Evolutionary conservation across 805 yeast genomes (phyloP).

Genomic region (Cyberlindnera xishuangbannaensis): DNA sequence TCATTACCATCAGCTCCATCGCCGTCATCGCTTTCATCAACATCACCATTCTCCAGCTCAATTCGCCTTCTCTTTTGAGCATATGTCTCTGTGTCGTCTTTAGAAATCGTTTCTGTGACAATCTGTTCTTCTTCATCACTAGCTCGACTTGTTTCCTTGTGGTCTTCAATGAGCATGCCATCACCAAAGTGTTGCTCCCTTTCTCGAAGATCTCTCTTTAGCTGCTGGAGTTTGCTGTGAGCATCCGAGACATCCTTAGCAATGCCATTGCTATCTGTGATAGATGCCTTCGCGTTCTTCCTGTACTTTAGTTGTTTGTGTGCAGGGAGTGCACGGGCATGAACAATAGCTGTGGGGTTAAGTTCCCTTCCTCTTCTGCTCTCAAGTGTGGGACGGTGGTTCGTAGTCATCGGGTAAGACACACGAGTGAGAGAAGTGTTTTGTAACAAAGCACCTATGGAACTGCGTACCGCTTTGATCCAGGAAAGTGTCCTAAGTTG

Average conservation of each 20-base stretch:
- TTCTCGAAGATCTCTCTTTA: conserved; percentile 19
- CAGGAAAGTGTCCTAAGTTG: no score
- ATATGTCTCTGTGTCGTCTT: conserved; percentile 8
- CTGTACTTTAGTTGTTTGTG: conserved; percentile 49
- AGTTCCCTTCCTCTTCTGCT: conserved; percentile 48
- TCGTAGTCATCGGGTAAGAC: conserved; percentile 57
- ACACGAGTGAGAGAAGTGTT: neutral
- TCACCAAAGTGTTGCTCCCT: conserved; percentile 12
- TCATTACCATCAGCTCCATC: conserved; percentile 29
- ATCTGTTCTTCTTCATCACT: conserved; percentile 1
- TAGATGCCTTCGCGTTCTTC: conserved; percentile 10
- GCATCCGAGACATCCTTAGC: no score
- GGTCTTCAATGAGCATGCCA: conserved; percentile 1
- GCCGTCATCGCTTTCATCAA: conserved; percentile 26
- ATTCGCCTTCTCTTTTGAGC: conserved; percentile 13
- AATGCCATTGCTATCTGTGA: neutral
- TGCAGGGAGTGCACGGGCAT: conserved; percentile 49
- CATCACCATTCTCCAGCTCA: conserved; percentile 32
- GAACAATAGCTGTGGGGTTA: conserved; percentile 41
- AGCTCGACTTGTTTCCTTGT: no score
- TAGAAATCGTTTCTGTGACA: conserved; percentile 13
- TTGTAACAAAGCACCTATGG: no score
- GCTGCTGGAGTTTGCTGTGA: conserved; percentile 20
- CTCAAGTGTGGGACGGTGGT: conserved; percentile 65
- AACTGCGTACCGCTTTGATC: no score